Evolutionary conservation across 2,329 filamentous ascomycete species (phyloP), one percentile per base, ranked within the genome.

Genomic region (Alternaria sp.): DNA sequence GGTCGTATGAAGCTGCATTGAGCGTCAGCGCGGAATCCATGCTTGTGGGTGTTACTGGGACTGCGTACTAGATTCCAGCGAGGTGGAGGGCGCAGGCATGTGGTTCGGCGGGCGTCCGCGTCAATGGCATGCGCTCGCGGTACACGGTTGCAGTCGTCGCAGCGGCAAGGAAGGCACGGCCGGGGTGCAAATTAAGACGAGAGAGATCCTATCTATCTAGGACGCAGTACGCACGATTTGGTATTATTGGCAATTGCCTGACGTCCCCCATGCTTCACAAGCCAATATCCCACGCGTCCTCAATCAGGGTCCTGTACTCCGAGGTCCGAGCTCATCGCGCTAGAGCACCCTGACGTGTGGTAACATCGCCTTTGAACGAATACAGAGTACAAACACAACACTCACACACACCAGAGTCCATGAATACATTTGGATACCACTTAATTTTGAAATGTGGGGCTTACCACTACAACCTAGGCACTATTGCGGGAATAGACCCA

Each of bases 1-100:
- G 94, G 79, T 98, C 91, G 83, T 97, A 98, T 80, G 97, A 90
- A 80, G 87, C 90, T 92, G 69, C n/a, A 54, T 54, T 43, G 54
- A 67, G 56, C 65, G 65, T 78, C 65, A 79, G 75, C 60, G 65
- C 57, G 59, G 56, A 45, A 53, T 66, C 58, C 51, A 67, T 65
- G 55, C 55, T 49, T 66, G 58, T 55, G 33, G 51, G 25, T 56
- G 58, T 45, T 56, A 61, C 53, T 21, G 41, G 54, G 66, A 49
- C 61, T 54, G 63, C 65, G 60, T 79, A 80, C 79, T 77, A 72
- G 77, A 80, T 69, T 80, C 78, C 66, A 81, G 73, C 58, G 74
- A 77, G 64, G 72, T 64, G 61, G 78, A 75, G 70, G 75, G 66
- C 67, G 72, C 74, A 77, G 77, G 72, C 78, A 80, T 81, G 70